Conservation (phyloP, 2,329 filamentous ascomycete species). For the Macrophomina phaseolina region DNA sequence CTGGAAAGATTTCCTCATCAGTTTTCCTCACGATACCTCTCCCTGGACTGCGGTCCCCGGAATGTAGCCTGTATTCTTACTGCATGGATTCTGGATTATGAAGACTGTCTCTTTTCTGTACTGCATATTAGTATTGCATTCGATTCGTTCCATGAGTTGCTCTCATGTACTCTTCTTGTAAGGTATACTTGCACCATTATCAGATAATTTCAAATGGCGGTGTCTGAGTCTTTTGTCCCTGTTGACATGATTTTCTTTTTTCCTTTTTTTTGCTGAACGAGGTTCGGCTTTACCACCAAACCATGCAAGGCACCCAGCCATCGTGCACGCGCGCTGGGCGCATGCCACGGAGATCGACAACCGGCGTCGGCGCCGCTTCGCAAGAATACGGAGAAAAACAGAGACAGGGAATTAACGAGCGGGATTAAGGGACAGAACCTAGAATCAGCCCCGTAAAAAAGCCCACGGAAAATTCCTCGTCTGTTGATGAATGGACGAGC, state of each 20-base stretch:
- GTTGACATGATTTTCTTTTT: background rate
- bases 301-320: slow-evolving; percentile 8
- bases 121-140: background rate
- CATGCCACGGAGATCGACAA: background rate
- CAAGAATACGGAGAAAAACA: too few species aligned
- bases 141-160: too few species aligned
- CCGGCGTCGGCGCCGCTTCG: background rate
- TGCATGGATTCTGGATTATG: background rate
- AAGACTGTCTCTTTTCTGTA: background rate
- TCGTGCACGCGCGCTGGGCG: background rate
- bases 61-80: slow-evolving; percentile 5
- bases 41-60: background rate
- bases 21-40: background rate
- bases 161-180: background rate
- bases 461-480: too few species aligned
- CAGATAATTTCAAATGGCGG: too few species aligned
- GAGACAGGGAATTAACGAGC: too few species aligned
- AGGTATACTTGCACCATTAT: too few species aligned
- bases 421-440: too few species aligned
- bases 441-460: too few species aligned
- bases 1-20: background rate
- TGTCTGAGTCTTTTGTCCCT: too few species aligned
- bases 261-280: background rate
- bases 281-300: background rate
- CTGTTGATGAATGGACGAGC: too few species aligned